These are phyloP conservation scores for Beta lomatogona DNA, from an alignment of 179 eudicot genomes.

Conservation along the genomic window DNA sequence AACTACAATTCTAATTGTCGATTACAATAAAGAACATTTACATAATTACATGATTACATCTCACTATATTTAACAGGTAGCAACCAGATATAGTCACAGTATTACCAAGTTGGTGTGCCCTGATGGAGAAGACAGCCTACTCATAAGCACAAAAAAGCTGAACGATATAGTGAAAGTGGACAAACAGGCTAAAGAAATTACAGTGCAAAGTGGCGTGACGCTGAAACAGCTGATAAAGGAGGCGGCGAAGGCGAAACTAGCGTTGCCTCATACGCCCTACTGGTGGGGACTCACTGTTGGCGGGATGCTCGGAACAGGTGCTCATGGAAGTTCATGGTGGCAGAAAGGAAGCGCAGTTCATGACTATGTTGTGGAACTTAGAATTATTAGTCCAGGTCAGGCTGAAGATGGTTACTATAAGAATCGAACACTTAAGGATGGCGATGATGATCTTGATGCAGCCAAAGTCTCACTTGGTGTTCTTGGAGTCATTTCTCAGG, in stretches of 20 bases:
- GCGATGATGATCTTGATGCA: constrained; percentile 57
- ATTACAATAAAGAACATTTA: background rate
- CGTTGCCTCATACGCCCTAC: constrained; percentile 68
- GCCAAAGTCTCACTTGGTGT: constrained; percentile 81
- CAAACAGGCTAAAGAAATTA: constrained; percentile 32
- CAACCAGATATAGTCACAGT: constrained; percentile 62
- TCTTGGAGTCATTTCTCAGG: constrained; percentile 85
- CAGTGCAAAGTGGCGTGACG: constrained; percentile 62
- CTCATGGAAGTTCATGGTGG: constrained; percentile 88
- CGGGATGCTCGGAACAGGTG: constrained; percentile 75
- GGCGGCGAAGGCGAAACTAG: constrained; percentile 57
- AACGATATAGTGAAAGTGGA: constrained; percentile 39
- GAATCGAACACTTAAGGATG: constrained; percentile 35
- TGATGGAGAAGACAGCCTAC: constrained; percentile 56
- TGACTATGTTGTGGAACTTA: constrained; percentile 56
- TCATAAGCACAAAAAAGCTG: constrained; percentile 67
- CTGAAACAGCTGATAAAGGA: constrained; percentile 52
- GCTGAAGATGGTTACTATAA: constrained; percentile 46
- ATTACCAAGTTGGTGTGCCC: constrained; percentile 71
- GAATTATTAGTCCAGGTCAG: constrained; percentile 56
- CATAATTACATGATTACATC: background rate
- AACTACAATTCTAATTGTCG: no score
- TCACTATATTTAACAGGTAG: constrained; percentile 35
- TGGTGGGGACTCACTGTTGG: constrained; percentile 86
- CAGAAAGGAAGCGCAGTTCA: constrained; percentile 72